A percentile compares a stretch with the other conserved stretches of the same genome.
Conservation (phyloP, 768 basidiomycete species). For the Leccinum sublutescens region DNA sequence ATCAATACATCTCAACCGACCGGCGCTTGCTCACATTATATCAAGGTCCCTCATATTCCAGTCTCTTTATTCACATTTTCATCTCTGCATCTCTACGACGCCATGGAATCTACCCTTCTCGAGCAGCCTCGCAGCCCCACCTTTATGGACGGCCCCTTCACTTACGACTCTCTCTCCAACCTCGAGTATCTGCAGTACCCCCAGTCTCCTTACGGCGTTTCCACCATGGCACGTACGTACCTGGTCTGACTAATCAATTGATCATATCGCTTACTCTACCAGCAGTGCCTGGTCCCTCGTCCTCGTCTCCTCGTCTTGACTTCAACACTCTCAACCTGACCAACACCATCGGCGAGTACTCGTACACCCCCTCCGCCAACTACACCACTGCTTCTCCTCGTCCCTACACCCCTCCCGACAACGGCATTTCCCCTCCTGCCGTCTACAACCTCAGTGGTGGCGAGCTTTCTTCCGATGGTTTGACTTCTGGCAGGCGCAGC, state of each 20-base stretch:
- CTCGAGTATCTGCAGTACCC: conserved; percentile 71
- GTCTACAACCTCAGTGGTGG: conserved; percentile 69
- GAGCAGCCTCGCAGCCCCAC: conserved; percentile 50
- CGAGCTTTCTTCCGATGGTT: conserved; percentile 73
- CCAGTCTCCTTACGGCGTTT: conserved; percentile 59
- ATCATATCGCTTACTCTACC: conserved; percentile 11
- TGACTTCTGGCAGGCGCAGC: conserved; percentile 61
- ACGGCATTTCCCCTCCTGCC: conserved; percentile 69
- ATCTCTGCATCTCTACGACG: conserved; percentile 36
- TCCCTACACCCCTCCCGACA: conserved; percentile 66
- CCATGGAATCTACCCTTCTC: conserved; percentile 51
- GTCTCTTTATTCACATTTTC: conserved; percentile 33
- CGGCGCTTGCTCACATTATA: conserved; percentile 5
- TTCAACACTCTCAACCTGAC: conserved; percentile 62
- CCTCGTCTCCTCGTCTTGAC: conserved; percentile 59
- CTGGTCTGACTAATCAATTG: neutral
- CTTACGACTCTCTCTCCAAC: conserved; percentile 45
- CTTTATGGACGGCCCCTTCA: conserved; percentile 48
- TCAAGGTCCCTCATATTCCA: conserved; percentile 34
- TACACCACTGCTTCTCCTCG: conserved; percentile 57
- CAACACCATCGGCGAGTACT: conserved; percentile 56
- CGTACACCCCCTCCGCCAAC: conserved; percentile 51
- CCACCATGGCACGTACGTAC: conserved; percentile 59
- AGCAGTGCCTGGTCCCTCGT: conserved; percentile 50
- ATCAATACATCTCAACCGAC: neutral